Base-by-base conservation (phyloP, 345 rosid species). In the Salix brachista region DNA sequence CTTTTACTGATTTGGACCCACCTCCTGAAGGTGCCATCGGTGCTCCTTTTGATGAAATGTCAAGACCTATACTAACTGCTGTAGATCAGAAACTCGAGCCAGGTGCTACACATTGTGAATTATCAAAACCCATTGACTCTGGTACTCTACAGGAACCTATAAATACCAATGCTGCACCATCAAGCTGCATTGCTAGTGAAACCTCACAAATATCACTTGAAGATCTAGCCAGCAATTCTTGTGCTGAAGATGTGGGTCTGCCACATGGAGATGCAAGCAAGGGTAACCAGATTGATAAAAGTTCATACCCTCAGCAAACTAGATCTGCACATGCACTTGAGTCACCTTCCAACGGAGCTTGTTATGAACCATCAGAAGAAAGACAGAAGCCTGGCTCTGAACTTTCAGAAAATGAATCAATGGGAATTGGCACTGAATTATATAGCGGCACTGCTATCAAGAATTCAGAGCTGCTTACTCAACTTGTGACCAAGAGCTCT, bases 301-400 rank as follows among this genome's bases (percentile, higher is more conserved):
- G 48, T 67, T 68, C 76, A n/a, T 62, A 68, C 61, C 68, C 62
- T 72, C 75, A 65, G 44, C 78, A 73, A 64, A 68, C 71, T 70
- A 72, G 28, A 9, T 76, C 48, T 1, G 67, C 52, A 32, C 70
- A 23, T 66, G 50, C 37, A 39, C 72, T 19, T 44, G 72, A 60
- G 58, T 32, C 70, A 67, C 23, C 56, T 54, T 69, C 58, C 30
- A 75, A 67, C 56, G 62, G 42, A 44, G 34, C 46, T 37, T 25
- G 41, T 36, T n/a, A 50, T 76, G 85, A 81, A 69, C 75, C 76
- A 75, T 37, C 70, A n/a, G 80, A 70, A 56, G 74, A 61, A 70
- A 58, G 26, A 46, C 28, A 66, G 67, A 70, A 65, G 48, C 37
- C 58, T n/a, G 52, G 71, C 19, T 52, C 34, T 58, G 78, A 65